phyloP scores from a whole-genome alignment of 148 eudicot genomes.

The Cornus florida region DNA sequence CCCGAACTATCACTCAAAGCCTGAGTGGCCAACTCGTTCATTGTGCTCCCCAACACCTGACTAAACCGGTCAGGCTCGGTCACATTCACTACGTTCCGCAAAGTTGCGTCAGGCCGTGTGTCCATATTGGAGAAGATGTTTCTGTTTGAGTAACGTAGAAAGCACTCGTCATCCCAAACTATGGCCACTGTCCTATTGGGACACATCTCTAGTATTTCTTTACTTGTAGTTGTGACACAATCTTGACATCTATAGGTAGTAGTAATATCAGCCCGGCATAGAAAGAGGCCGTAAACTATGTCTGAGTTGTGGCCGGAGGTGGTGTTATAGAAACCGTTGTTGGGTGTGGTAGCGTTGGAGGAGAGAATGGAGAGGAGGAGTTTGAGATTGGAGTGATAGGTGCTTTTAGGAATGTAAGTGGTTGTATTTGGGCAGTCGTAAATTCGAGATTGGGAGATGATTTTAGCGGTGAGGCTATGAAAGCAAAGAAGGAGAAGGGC shows the following conservation, averaged over 20 bases:
- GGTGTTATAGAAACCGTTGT: not conserved
- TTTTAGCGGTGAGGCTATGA: no score
- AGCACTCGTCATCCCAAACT: conserved; percentile 32
- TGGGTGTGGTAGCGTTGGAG: not conserved
- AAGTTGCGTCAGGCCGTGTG: not conserved
- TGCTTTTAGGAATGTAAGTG: no score
- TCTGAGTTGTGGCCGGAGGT: conserved; percentile 7
- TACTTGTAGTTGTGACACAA: conserved; percentile 24
- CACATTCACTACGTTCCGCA: not conserved
- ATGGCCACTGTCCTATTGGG: conserved; percentile 16
- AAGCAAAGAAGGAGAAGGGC: no score
- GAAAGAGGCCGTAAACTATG: conserved; percentile 31
- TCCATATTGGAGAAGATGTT: conserved; percentile 13
- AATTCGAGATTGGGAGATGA: no score
- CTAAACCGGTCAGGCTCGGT: conserved; percentile 1
- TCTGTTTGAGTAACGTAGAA: conserved; percentile 26
- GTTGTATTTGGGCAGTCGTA: no score
- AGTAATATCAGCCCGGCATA: conserved; percentile 35
- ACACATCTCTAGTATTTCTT: not conserved
- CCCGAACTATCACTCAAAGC: not conserved
- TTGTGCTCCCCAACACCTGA: not conserved
- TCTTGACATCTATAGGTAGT: conserved; percentile 1
- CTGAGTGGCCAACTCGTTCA: conserved; percentile 5
- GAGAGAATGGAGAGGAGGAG: conserved; percentile 2
- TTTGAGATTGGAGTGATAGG: conserved; percentile 1